These are phyloP conservation scores for Puccinia brachypodii DNA, from an alignment of 1,284 basidiomycete genomes.

Conservation along the genomic window DNA sequence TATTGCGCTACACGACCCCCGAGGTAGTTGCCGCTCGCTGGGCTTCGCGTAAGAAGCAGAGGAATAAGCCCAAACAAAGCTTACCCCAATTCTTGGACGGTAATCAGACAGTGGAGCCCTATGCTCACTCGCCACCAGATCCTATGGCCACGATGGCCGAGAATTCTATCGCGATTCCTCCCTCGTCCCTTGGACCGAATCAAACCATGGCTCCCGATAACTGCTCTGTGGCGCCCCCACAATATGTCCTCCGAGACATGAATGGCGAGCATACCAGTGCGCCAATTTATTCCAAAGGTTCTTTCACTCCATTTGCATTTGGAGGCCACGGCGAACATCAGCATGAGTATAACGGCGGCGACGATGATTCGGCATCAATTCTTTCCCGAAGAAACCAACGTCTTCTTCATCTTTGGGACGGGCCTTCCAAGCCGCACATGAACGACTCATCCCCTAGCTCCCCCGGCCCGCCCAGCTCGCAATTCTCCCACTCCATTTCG, in stretches of 20 bases:
- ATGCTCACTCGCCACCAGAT: background rate
- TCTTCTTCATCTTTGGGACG: slow-evolving; percentile 22
- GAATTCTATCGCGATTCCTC: background rate
- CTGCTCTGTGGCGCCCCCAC: background rate
- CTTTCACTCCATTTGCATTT: background rate
- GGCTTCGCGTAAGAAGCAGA: slow-evolving; percentile 29
- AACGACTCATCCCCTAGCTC: background rate
- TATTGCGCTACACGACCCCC: slow-evolving; percentile 21
- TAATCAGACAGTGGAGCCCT: background rate
- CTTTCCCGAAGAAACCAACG: slow-evolving; percentile 7
- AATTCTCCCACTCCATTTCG: background rate
- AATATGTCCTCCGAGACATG: background rate
- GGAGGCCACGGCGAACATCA: background rate
- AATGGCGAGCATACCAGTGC: background rate
- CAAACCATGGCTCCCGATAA: background rate
- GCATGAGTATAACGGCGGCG: background rate
- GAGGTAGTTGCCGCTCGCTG: slow-evolving; percentile 2
- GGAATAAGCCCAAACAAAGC: slow-evolving; percentile 27
- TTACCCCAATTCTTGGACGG: slow-evolving; percentile 31
- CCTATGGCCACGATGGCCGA: background rate
- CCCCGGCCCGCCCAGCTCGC: background rate
- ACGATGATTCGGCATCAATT: background rate
- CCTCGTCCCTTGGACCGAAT: background rate
- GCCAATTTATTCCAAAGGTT: background rate
- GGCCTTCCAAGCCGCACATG: background rate